These are phyloP conservation scores for Alternaria infectoria DNA, from an alignment of 2,329 filamentous ascomycete species.

Conservation along the genomic window DNA sequence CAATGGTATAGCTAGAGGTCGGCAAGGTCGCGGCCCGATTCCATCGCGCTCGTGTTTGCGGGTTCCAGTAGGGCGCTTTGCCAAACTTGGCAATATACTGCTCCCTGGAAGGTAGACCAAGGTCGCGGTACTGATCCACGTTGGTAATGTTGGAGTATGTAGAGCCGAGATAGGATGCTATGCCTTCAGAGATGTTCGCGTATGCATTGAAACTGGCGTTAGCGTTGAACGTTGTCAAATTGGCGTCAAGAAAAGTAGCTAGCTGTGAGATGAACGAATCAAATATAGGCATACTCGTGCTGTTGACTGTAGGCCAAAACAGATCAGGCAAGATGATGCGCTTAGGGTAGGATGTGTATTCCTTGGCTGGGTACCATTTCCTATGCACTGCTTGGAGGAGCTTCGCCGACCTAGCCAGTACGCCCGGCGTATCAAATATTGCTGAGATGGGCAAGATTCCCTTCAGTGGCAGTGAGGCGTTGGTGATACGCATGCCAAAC, in stretches of 20 bases:
- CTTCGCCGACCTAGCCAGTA: slow-evolving; percentile 16
- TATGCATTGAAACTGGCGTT: slow-evolving; percentile 17
- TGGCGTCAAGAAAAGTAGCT: slow-evolving; percentile 11
- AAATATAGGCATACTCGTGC: slow-evolving; percentile 16
- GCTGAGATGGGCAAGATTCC: slow-evolving; percentile 18
- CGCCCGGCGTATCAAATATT: slow-evolving; percentile 19
- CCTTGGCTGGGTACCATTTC: slow-evolving; percentile 6
- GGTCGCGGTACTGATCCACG: slow-evolving; percentile 15
- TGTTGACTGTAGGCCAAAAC: slow-evolving; percentile 16
- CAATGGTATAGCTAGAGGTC: slow-evolving; percentile 4
- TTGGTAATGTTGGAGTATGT: slow-evolving; percentile 19
- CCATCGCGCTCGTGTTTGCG: slow-evolving; percentile 14
- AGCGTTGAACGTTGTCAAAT: slow-evolving; percentile 3
- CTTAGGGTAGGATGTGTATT: slow-evolving; percentile 12
- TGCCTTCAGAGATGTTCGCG: slow-evolving; percentile 7
- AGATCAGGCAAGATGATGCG: slow-evolving; percentile 11
- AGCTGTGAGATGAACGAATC: slow-evolving; percentile 10
- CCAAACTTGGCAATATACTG: slow-evolving; percentile 12
- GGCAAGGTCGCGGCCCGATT: slow-evolving; percentile 5
- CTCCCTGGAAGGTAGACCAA: slow-evolving; percentile 11
- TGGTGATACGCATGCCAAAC: slow-evolving; percentile 17
- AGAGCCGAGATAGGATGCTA: slow-evolving; percentile 14
- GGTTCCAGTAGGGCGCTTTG: slow-evolving; percentile 18
- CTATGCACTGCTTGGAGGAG: slow-evolving; percentile 18
- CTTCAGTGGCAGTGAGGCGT: slow-evolving; percentile 15